These are phyloP conservation scores for Daedalea quercina DNA, from an alignment of 768 basidiomycete genomes.

Conservation along the genomic window DNA sequence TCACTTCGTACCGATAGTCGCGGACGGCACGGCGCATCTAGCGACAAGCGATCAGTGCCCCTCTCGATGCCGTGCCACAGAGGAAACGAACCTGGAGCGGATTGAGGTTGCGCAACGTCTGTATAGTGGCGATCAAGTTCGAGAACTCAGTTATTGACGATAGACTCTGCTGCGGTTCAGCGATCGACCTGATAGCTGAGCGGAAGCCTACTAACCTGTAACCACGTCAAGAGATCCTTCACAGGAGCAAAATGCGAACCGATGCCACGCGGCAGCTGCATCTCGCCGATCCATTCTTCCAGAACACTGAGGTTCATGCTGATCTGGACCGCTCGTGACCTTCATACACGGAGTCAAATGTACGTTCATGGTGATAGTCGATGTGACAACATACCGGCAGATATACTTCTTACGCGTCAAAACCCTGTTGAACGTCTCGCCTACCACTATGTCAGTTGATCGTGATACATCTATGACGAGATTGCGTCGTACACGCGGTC, in stretches of 20 bases:
- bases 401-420: slow-evolving; percentile 91
- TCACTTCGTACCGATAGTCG: slow-evolving; percentile 92
- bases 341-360: slow-evolving; percentile 18
- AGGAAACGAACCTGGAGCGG: slow-evolving; percentile 70
- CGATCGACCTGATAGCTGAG: background rate
- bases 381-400: slow-evolving; percentile 55
- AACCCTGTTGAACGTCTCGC: slow-evolving; percentile 81
- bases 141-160: slow-evolving; percentile 88
- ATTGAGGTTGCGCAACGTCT: slow-evolving; percentile 80
- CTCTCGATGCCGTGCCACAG: background rate
- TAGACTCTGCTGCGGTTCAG: slow-evolving; percentile 45
- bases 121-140: slow-evolving; percentile 83
- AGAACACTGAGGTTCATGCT: slow-evolving; percentile 77
- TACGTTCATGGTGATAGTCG: background rate
- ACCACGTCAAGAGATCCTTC: slow-evolving; percentile 77
- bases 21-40: slow-evolving; percentile 91
- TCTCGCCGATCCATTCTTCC: slow-evolving; percentile 87
- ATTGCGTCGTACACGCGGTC: slow-evolving; percentile 70
- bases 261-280: slow-evolving; percentile 74
- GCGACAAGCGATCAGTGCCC: background rate
- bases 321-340: slow-evolving; percentile 86
- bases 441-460: slow-evolving; percentile 29
- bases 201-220: slow-evolving; percentile 50
- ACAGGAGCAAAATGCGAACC: slow-evolving; percentile 79
- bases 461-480: background rate